Conservation (phyloP, 2,329 filamentous ascomycete species). For the Drechslerella stenobrocha region DNA sequence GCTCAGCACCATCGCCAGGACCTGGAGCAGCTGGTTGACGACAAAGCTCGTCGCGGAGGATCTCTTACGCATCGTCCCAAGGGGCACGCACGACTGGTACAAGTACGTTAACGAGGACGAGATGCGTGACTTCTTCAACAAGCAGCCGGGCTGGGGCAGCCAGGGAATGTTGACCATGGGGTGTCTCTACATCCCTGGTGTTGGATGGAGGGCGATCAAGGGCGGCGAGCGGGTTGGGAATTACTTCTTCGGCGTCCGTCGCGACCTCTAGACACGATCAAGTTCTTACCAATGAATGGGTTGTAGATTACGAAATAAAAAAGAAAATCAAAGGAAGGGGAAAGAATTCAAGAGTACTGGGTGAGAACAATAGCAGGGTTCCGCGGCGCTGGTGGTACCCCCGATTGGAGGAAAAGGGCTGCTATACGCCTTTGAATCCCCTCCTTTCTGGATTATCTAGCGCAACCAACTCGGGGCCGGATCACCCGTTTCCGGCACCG, state of each 20-base stretch:
- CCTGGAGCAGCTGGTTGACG: slow-evolving; percentile 84
- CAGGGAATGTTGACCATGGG: slow-evolving; percentile 65
- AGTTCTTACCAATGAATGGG: not conserved
- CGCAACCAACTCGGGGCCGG: slow-evolving; percentile 4
- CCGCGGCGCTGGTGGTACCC: not conserved
- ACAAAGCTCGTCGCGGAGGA: slow-evolving; percentile 93
- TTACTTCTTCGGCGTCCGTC: slow-evolving; percentile 89
- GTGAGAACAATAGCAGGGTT: not conserved
- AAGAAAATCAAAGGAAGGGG: slow-evolving; percentile 3
- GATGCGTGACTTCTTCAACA: slow-evolving; percentile 63
- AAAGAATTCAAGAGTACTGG: slow-evolving; percentile 3
- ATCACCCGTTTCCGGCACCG: slow-evolving; percentile 21
- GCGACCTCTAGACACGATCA: slow-evolving; percentile 54
- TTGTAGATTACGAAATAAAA: not conserved
- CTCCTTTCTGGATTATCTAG: slow-evolving; percentile 14
- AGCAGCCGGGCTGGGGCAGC: slow-evolving; percentile 51
- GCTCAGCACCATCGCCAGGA: slow-evolving; percentile 87
- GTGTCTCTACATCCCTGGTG: slow-evolving; percentile 82
- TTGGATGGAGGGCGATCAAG: slow-evolving; percentile 82
- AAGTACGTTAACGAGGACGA: slow-evolving; percentile 93
- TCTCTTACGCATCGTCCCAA: slow-evolving; percentile 80
- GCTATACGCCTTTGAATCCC: no score
- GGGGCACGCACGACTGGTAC: slow-evolving; percentile 91
- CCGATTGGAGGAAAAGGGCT: slow-evolving; percentile 38
- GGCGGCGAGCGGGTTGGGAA: slow-evolving; percentile 87